These are phyloP conservation scores for Xerocomellus chrysenteron DNA, from an alignment of 768 basidiomycete genomes.

Conservation along the genomic window DNA sequence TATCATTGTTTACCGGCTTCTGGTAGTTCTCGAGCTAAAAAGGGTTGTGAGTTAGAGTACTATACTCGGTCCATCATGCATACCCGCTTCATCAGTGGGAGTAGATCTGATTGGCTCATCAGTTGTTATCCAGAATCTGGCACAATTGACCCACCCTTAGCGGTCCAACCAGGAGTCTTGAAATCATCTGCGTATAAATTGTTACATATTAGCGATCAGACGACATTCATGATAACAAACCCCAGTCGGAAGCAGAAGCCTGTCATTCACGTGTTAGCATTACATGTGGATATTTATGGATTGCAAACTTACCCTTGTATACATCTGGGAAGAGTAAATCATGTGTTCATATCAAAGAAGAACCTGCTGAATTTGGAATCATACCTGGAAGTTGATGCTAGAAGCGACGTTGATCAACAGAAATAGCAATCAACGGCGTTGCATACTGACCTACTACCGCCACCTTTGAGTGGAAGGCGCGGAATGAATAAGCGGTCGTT, in stretches of 20 bases:
- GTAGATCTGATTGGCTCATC: conserved; percentile 44
- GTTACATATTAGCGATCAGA: not conserved
- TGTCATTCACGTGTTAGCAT: conserved; percentile 17
- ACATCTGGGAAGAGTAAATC: conserved; percentile 44
- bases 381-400: conserved; percentile 67
- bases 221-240: conserved; percentile 34
- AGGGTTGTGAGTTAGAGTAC: not conserved
- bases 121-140: not conserved
- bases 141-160: conserved; percentile 43
- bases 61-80: not conserved
- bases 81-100: conserved; percentile 72
- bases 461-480: conserved; percentile 32
- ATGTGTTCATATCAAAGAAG: not conserved
- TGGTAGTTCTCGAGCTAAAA: conserved; percentile 70
- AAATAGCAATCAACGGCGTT: not conserved
- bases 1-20: conserved; percentile 65
- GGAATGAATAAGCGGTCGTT: not conserved
- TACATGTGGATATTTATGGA: not conserved
- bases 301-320: conserved; percentile 48
- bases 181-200: conserved; percentile 53
- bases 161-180: conserved; percentile 68
- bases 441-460: conserved; percentile 50
- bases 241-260: conserved; percentile 73
- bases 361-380: not conserved
- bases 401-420: conserved; percentile 2